Conservation (phyloP, 805 yeast genomes). For the Kluyveromyces nonfermentans region DNA sequence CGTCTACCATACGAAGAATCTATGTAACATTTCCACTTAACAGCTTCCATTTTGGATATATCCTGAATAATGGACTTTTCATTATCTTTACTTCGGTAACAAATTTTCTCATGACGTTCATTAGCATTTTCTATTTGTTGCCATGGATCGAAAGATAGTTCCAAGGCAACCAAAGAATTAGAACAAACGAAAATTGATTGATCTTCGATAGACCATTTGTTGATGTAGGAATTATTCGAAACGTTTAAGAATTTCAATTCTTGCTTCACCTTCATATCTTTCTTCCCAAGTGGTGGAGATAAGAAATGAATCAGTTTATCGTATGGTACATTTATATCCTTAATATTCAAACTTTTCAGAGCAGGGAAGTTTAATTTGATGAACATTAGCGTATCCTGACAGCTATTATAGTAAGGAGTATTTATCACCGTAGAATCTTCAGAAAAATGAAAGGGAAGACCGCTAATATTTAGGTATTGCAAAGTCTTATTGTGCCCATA, state of each 20-base stretch:
- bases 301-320: slow-evolving; percentile 28
- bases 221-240: slow-evolving; percentile 50
- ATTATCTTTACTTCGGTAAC: slow-evolving; percentile 12
- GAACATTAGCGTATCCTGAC: slow-evolving; percentile 28
- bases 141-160: slow-evolving; percentile 47
- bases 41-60: slow-evolving; percentile 12
- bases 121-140: slow-evolving; percentile 25
- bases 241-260: slow-evolving; percentile 53
- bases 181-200: slow-evolving; percentile 37
- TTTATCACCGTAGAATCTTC: slow-evolving; percentile 18
- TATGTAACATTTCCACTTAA: slow-evolving; percentile 28
- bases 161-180: slow-evolving; percentile 50
- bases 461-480: slow-evolving; percentile 50
- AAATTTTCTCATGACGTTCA: slow-evolving; percentile 18
- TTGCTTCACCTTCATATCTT: slow-evolving; percentile 13
- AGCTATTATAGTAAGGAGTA: slow-evolving; percentile 22
- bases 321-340: slow-evolving; percentile 29
- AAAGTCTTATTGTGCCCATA: slow-evolving; percentile 29
- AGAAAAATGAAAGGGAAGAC: slow-evolving; percentile 44
- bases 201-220: slow-evolving; percentile 50
- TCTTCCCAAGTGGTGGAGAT: slow-evolving; percentile 16
- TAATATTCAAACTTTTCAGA: slow-evolving; percentile 30
- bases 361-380: slow-evolving; percentile 33
- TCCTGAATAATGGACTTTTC: slow-evolving; percentile 17
- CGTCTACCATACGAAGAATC: slow-evolving; percentile 52